Evolutionary conservation across 371 early-diverging fungal species (phyloP).

Genomic region (Apophysomyces variabilis): DNA sequence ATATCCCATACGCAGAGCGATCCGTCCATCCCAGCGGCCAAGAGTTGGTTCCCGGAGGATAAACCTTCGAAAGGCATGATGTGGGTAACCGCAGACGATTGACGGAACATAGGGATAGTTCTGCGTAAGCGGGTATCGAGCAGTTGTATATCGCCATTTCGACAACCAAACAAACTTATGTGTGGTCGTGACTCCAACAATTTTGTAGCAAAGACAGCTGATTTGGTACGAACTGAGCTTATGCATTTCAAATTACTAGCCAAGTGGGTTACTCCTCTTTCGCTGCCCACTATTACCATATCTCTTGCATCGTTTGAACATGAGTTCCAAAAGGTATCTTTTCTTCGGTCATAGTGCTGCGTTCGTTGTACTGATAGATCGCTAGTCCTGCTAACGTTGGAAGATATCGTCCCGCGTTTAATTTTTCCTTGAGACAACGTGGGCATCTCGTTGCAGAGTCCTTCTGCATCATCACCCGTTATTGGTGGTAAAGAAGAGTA

Average conservation of each 20-base stretch:
- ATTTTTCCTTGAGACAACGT: background rate
- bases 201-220: slow-evolving; percentile 25
- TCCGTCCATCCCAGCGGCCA: slow-evolving; percentile 27
- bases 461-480: background rate
- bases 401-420: background rate
- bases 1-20: slow-evolving; percentile 33
- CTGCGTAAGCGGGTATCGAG: slow-evolving; percentile 14
- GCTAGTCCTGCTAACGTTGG: background rate
- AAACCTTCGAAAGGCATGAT: slow-evolving; percentile 19
- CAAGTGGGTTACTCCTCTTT: slow-evolving; percentile 23
- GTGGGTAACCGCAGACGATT: slow-evolving; percentile 26
- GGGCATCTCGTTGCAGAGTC: background rate
- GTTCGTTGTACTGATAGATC: background rate
- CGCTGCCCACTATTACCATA: slow-evolving; percentile 25
- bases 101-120: background rate
- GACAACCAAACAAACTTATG: slow-evolving; percentile 25
- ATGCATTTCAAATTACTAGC: slow-evolving; percentile 5
- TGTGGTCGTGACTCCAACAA: slow-evolving; percentile 5
- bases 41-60: slow-evolving; percentile 14
- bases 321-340: slow-evolving; percentile 30
- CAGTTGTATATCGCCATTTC: slow-evolving; percentile 24
- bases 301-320: slow-evolving; percentile 13
- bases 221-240: background rate
- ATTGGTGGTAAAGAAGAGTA: slow-evolving; percentile 4
- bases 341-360: slow-evolving; percentile 12